A percentile compares a stretch with the other conserved stretches of the same genome.
These are phyloP conservation scores for Linderniella brevidens DNA, from an alignment of 257 asterid species.

Conservation along the genomic window DNA sequence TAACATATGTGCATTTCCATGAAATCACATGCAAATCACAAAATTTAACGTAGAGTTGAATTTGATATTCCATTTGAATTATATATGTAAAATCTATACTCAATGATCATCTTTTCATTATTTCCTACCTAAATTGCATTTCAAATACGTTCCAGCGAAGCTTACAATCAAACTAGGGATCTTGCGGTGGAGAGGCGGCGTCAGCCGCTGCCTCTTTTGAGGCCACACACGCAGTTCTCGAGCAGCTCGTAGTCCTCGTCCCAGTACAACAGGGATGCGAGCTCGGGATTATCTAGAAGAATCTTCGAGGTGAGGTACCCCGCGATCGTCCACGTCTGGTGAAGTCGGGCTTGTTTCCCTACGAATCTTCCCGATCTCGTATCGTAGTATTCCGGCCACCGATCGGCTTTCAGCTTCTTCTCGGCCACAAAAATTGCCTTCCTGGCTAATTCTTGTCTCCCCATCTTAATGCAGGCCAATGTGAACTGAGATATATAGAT, in stretches of 20 bases:
- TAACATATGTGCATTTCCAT: no score
- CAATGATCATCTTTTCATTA: no score
- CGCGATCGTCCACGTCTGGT: slow-evolving; percentile 87
- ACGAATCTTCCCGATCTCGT: slow-evolving; percentile 49
- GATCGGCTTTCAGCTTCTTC: slow-evolving; percentile 39
- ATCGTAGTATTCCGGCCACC: slow-evolving; percentile 93
- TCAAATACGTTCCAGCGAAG: no score
- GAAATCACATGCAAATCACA: no score
- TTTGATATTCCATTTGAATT: no score
- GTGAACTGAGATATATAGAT: slow-evolving; percentile 48
- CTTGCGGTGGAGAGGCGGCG: slow-evolving; percentile 56
- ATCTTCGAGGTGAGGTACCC: slow-evolving; percentile 70
- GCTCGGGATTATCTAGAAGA: slow-evolving; percentile 57
- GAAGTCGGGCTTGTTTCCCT: slow-evolving; percentile 78
- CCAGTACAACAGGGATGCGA: slow-evolving; percentile 57
- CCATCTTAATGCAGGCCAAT: slow-evolving; percentile 90
- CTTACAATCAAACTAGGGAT: slow-evolving; percentile 12
- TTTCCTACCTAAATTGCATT: no score
- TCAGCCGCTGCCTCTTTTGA: slow-evolving; percentile 44
- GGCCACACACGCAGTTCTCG: slow-evolving; percentile 74
- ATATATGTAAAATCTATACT: no score
- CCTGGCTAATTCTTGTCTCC: slow-evolving; percentile 44
- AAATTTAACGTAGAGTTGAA: no score
- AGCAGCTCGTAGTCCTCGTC: slow-evolving; percentile 83
- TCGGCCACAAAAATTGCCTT: slow-evolving; percentile 63